Base-by-base conservation (phyloP, 1,284 basidiomycete genomes). In the Blastosporella zonata region DNA sequence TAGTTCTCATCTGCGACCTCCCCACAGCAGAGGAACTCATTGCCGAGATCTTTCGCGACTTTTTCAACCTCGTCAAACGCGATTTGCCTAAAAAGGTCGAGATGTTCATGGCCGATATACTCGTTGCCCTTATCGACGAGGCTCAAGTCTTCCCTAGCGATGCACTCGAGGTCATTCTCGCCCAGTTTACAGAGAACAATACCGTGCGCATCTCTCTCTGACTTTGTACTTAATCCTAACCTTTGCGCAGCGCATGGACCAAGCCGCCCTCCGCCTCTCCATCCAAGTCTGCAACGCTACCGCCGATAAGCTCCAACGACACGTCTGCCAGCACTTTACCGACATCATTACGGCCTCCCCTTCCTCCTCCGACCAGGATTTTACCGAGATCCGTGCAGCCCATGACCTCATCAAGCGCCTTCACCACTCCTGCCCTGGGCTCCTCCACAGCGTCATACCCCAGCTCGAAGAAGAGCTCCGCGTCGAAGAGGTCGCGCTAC, bases 1-100 rank as follows among this genome's bases (percentile, higher is more conserved):
- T 97, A 23, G 92, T 95, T 2, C 81, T 99, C 53, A 84, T 98
- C 8, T 93, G 91, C 67, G 95, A 98, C 67, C 78, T 97, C 4
- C 87, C 88, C 0, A 82, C 84, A 23, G 83, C 87, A 7, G 95
- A 98, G 47, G 90, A 93, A 47, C 78, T 97, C 54, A 86, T 97
- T 71, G 68, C 72, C 42, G 83, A 89, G 25, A 84, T 93, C 56
- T 97, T 98, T 66, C 81, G 82, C 53, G 82, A 84, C 59, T 82
- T 95, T 60, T 93, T 97, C 56, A 78, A 77, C 8, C 77, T 96
- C 36, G 84, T 94, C 28, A 76, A 85, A 55, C 77, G 87, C 67
- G 86, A 92, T 59, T 78, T 95, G 51, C 81, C 91, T 23, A 94
- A 92, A 72, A 95, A 93, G 65, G 82, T 97, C 37, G 87, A 95